Evolutionary conservation across 78 protist genomes (phyloP).

Genomic region (Dictyostelium purpureum): DNA sequence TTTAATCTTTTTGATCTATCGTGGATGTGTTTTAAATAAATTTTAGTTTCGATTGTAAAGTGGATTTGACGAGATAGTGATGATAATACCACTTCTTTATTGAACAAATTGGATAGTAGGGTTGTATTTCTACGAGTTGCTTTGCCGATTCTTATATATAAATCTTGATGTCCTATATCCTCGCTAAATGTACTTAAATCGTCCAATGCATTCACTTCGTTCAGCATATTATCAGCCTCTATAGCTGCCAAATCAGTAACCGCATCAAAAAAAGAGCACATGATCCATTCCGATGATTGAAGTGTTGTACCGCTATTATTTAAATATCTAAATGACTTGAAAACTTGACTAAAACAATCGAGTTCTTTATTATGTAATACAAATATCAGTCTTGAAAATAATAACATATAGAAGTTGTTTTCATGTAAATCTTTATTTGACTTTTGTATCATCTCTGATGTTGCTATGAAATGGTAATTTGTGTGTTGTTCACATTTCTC

Average conservation of each 20-base stretch:
- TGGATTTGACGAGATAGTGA: constrained; percentile 26
- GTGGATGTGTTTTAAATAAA: constrained; percentile 16
- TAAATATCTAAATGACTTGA: constrained; percentile 20
- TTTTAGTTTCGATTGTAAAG: constrained; percentile 2
- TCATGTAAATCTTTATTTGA: neutral
- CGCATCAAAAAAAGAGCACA: constrained; percentile 19
- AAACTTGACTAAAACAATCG: constrained; percentile 1
- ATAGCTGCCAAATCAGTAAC: constrained; percentile 4
- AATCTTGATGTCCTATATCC: constrained; percentile 7
- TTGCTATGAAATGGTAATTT: constrained; percentile 24
- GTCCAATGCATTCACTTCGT: constrained; percentile 30
- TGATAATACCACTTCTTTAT: constrained; percentile 38
- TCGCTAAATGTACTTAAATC: constrained; percentile 15
- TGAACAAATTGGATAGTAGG: constrained; percentile 41
- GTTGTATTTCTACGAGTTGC: constrained; percentile 47
- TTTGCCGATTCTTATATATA: constrained; percentile 51
- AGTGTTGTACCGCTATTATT: neutral
- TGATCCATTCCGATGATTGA: constrained; percentile 44
- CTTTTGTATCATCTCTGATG: constrained; percentile 7
- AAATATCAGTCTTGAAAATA: constrained; percentile 10
- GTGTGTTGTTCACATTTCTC: constrained; percentile 59
- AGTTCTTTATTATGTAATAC: constrained; percentile 14
- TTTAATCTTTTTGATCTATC: constrained; percentile 34
- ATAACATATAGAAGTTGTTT: constrained; percentile 25
- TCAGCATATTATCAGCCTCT: constrained; percentile 14